Evolutionary conservation across 2,329 filamentous ascomycete species (phyloP).

Genomic region (Monilinia laxa): DNA sequence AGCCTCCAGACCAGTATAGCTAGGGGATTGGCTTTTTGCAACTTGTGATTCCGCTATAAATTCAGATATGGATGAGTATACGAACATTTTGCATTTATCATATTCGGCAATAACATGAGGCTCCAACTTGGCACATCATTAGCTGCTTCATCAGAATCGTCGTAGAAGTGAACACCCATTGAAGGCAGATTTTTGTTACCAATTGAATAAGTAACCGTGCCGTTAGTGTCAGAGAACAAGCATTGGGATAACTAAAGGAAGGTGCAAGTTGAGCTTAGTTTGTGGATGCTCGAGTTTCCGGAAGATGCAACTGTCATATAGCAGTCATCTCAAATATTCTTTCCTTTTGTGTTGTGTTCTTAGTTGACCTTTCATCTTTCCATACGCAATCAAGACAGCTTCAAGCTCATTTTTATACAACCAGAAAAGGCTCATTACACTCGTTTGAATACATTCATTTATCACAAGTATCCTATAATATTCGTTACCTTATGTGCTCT

Average conservation of each 20-base stretch:
- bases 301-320: not conserved
- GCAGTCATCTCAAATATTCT: not conserved
- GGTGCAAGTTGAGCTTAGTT: slow-evolving; percentile 9
- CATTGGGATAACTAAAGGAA: not conserved
- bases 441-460: slow-evolving; percentile 25
- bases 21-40: not conserved
- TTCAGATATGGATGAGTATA: not conserved
- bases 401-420: slow-evolving; percentile 8
- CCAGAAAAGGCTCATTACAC: slow-evolving; percentile 14
- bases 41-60: not conserved
- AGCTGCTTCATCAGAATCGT: not conserved
- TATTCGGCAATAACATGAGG: not conserved
- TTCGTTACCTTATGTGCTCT: slow-evolving; percentile 18
- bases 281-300: not conserved
- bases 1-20: not conserved
- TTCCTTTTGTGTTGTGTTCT: not conserved
- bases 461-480: slow-evolving; percentile 17
- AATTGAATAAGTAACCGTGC: not conserved
- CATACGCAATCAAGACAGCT: not conserved
- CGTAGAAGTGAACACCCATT: not conserved
- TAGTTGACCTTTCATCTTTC: not conserved
- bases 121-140: not conserved
- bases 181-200: not conserved
- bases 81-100: not conserved
- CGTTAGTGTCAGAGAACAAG: not conserved